phyloP scores from a whole-genome alignment of 2,329 filamentous ascomycete species.

The Dissoconium aciculare region DNA sequence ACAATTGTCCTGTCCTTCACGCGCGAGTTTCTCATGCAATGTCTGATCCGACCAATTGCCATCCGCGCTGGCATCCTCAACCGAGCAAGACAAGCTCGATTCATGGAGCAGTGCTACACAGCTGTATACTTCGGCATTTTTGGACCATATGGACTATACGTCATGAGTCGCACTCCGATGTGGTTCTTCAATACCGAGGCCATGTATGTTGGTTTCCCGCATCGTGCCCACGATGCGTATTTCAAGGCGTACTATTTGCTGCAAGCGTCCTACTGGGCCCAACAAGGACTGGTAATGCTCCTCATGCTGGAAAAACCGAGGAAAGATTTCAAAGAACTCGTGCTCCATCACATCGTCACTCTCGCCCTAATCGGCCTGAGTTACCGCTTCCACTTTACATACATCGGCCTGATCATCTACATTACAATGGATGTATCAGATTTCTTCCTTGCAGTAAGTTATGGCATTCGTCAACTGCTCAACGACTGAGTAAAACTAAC shows the following conservation, averaged over 20 bases:
- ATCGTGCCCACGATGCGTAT: constrained; percentile 58
- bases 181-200: constrained; percentile 90
- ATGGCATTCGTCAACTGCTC: neutral
- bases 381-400: constrained; percentile 94
- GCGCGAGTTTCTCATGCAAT: constrained; percentile 91
- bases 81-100: constrained; percentile 67
- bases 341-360: constrained; percentile 82
- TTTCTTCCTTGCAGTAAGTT: constrained; percentile 82
- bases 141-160: constrained; percentile 70
- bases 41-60: constrained; percentile 64
- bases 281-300: constrained; percentile 78
- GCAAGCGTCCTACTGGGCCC: constrained; percentile 87
- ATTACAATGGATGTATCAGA: constrained; percentile 89
- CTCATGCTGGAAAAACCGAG: constrained; percentile 81
- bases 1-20: constrained; percentile 81
- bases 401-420: constrained; percentile 86
- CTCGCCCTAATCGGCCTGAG: constrained; percentile 68
- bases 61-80: constrained; percentile 52
- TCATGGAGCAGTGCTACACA: constrained; percentile 95
- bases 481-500: constrained; percentile 1
- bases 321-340: constrained; percentile 90
- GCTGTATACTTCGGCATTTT: constrained; percentile 77
- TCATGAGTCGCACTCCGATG: constrained; percentile 80
- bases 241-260: constrained; percentile 97
- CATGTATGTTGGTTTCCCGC: constrained; percentile 84